These are phyloP conservation scores for Arxiozyma heterogenica DNA, from an alignment of 1,139 yeast genomes.

Conservation along the genomic window DNA sequence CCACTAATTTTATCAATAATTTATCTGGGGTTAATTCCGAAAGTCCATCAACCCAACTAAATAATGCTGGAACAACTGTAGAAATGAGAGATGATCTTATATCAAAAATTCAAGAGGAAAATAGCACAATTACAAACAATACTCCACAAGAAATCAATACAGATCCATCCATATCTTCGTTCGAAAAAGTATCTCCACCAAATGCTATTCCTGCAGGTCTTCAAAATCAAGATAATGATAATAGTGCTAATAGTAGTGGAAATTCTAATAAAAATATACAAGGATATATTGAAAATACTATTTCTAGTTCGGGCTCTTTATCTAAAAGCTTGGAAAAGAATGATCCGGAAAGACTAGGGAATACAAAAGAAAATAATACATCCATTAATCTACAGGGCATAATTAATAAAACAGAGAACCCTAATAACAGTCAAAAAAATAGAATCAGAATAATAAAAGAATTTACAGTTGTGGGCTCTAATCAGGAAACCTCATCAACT, in stretches of 20 bases:
- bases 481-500: neutral
- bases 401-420: neutral
- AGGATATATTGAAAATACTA: neutral
- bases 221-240: neutral
- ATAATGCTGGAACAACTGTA: neutral
- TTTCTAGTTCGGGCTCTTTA: no score
- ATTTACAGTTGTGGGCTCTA: neutral
- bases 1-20: constrained; percentile 2
- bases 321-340: neutral
- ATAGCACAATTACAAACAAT: neutral
- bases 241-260: neutral
- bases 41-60: neutral
- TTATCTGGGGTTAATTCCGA: neutral
- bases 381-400: neutral
- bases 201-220: neutral
- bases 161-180: neutral
- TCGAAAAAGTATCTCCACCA: neutral
- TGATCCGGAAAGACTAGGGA: no score
- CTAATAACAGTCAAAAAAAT: neutral
- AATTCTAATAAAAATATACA: neutral
- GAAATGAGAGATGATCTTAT: neutral
- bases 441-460: constrained; percentile 1
- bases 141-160: neutral
- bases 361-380: neutral
- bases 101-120: neutral